These are phyloP conservation scores for Fusarium albosuccineum DNA, from an alignment of 2,329 filamentous ascomycete species.

Conservation along the genomic window DNA sequence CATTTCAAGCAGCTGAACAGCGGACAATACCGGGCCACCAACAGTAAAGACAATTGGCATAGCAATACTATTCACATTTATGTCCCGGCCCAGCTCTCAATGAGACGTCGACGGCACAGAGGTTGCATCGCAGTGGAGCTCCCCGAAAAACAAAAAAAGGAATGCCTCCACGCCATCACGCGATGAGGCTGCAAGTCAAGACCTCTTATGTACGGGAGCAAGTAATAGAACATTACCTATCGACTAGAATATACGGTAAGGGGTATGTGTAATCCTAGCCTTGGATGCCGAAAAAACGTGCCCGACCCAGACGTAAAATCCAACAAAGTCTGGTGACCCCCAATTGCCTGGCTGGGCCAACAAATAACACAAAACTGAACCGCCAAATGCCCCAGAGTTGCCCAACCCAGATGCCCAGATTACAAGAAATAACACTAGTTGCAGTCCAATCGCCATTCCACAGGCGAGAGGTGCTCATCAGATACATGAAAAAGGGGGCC, in stretches of 20 bases:
- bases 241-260: slow-evolving; percentile 46
- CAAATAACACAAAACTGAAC: slow-evolving; percentile 8
- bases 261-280: slow-evolving; percentile 47
- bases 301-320: slow-evolving; percentile 17
- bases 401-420: slow-evolving; percentile 19
- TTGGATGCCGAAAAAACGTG: slow-evolving; percentile 31
- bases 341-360: slow-evolving; percentile 26
- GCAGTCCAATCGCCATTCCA: slow-evolving; percentile 5
- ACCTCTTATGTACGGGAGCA: slow-evolving; percentile 7
- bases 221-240: slow-evolving; percentile 38
- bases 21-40: too few relatives aligned
- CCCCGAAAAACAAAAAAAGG: not conserved
- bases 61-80: not conserved
- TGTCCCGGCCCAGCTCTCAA: not conserved
- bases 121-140: slow-evolving; percentile 5
- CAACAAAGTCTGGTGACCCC: slow-evolving; percentile 21
- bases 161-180: slow-evolving; percentile 6
- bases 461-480: slow-evolving; percentile 6
- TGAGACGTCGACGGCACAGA: not conserved
- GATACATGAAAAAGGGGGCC: slow-evolving; percentile 21
- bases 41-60: not conserved
- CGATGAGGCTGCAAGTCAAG: slow-evolving; percentile 10
- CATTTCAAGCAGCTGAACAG: too few relatives aligned
- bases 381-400: not conserved
- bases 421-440: slow-evolving; percentile 31